Evolutionary conservation across 2,329 filamentous ascomycete species (phyloP), one percentile per base, ranked within the genome.

Genomic region (Akanthomyces muscarius): DNA sequence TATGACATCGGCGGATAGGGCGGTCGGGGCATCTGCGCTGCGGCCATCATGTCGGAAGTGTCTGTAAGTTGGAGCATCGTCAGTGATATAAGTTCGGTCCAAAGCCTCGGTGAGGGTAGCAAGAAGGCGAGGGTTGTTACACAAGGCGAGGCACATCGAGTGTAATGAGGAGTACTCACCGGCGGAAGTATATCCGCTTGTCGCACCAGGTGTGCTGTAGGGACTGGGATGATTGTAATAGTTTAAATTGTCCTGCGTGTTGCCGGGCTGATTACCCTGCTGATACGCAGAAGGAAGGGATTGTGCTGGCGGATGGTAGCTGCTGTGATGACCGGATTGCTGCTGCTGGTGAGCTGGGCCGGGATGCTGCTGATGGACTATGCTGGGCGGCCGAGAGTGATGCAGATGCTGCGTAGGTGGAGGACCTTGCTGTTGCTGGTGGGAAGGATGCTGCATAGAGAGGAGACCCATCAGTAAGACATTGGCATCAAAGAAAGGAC

Each of bases 1-100:
- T 97, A 97, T 38, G 83, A 83, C 73, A 97, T 96, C 65, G 92
- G 91, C 69, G 93, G 93, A 74, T 96, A 97, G 53, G 88, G 85
- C 69, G 88, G 86, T 75, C 89, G 86, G 76, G 91, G 89, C 90
- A 87, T 83, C 73, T 81, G 78, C 66, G 79, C 79, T 70, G 85
- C 82, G 78, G 88, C 89, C 83, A 86, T 89, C 81, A 88, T 88
- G 68, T 87, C 85, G 77, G 81, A 81, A 65, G 81, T 84, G 72
- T 86, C 84, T 85, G 66, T 30, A 63, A 21, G 53, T 59, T 45
- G 61, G 61, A 42, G 23, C 18, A 38, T 21, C 13, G 33, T 57
- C 38, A 47, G 50, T 50, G 16, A 47, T 58, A 65, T 42, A 65
- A 62, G 59, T 16, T 28, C 16, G n/a, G n/a, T 16, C 11, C 23